phyloP scores from a whole-genome alignment of 202 grass and related monocot species.

The Eragrostis tef region DNA sequence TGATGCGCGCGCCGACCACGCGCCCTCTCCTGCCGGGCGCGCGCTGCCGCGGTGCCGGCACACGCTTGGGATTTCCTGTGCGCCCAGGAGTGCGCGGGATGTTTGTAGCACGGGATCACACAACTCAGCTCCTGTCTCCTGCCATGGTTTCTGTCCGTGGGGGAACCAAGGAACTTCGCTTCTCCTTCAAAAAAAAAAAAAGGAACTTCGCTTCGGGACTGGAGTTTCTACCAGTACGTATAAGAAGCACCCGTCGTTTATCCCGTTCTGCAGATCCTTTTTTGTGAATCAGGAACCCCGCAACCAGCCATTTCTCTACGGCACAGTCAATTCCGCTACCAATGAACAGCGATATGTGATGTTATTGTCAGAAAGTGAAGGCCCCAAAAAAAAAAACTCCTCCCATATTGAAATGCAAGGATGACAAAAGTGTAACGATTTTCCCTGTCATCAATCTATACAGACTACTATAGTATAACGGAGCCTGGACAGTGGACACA shows the following conservation, averaged over 20 bases:
- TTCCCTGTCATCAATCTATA: neutral
- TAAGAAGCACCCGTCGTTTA: neutral
- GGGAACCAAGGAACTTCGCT: too few species aligned
- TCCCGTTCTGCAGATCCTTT: neutral
- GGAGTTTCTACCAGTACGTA: neutral
- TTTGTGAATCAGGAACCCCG: neutral
- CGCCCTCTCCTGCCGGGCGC: neutral
- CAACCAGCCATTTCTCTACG: neutral
- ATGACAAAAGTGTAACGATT: neutral
- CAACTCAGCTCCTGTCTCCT: neutral
- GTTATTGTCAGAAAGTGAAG: neutral
- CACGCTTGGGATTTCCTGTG: constrained; percentile 50
- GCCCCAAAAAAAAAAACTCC: neutral
- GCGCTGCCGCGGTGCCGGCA: constrained; percentile 17
- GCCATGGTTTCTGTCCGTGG: neutral
- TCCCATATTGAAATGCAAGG: neutral
- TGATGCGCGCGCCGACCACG: constrained; percentile 38
- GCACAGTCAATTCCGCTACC: neutral
- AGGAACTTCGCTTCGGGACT: too few species aligned
- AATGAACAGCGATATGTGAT: neutral
- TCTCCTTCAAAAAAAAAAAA: too few species aligned
- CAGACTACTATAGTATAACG: neutral
- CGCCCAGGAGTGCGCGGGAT: neutral
- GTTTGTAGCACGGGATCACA: neutral
- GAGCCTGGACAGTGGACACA: neutral